These are phyloP conservation scores for Byssochlamys sp. DNA, from an alignment of 2,329 filamentous ascomycete species.

Conservation along the genomic window DNA sequence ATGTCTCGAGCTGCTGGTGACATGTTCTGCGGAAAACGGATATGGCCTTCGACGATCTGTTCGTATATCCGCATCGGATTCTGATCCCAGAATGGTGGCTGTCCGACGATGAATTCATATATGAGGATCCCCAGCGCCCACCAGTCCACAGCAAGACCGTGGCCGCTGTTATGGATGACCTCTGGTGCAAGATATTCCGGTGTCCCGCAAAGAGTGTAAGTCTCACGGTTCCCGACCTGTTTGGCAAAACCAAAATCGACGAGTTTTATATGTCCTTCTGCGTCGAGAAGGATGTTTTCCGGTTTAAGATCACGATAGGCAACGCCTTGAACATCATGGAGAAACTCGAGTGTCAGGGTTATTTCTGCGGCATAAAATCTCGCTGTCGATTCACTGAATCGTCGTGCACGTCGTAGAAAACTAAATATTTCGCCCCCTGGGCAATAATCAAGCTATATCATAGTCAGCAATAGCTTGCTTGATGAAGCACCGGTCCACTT, in stretches of 20 bases:
- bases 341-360: constrained; percentile 53
- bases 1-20: constrained; percentile 51
- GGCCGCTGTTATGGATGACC: constrained; percentile 56
- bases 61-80: constrained; percentile 62
- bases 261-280: constrained; percentile 55
- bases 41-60: constrained; percentile 54
- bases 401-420: constrained; percentile 52
- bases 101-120: constrained; percentile 58
- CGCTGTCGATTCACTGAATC: constrained; percentile 54
- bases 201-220: constrained; percentile 58
- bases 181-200: constrained; percentile 60
- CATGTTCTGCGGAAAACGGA: constrained; percentile 54
- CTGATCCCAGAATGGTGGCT: constrained; percentile 60
- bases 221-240: constrained; percentile 49
- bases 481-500: not conserved
- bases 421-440: constrained; percentile 59
- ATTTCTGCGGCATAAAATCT: constrained; percentile 60
- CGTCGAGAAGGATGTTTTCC: constrained; percentile 58
- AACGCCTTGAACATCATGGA: constrained; percentile 55
- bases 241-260: constrained; percentile 62
- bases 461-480: constrained; percentile 11
- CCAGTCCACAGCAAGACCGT: constrained; percentile 59
- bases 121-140: constrained; percentile 60
- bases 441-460: constrained; percentile 52
- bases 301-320: constrained; percentile 59